phyloP scores from a whole-genome alignment of 2,329 filamentous ascomycete genomes.

The Macrophomina pseudophaseolina region DNA sequence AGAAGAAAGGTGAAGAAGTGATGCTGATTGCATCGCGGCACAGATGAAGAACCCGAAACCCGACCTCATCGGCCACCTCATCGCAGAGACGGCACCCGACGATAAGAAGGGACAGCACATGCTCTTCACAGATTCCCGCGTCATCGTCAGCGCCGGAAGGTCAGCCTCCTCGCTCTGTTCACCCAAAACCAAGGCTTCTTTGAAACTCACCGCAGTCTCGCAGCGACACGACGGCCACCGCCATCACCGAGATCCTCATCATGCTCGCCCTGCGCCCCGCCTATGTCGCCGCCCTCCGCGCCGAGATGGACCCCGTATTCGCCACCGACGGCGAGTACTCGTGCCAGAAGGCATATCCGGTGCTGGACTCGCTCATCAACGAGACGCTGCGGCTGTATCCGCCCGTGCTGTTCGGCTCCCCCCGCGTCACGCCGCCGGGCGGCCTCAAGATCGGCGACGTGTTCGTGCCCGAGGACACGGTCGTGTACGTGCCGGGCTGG shows the following conservation, averaged over 20 bases:
- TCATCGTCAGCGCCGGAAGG: constrained; percentile 17
- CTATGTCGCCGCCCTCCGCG: constrained; percentile 39
- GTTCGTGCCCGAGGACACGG: constrained; percentile 39
- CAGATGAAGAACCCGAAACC: constrained; percentile 29
- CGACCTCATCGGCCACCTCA: constrained; percentile 35
- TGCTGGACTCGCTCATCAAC: constrained; percentile 47
- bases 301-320: constrained; percentile 43
- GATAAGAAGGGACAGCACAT: not conserved
- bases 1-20: not conserved
- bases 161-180: not conserved
- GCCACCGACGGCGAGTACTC: constrained; percentile 33
- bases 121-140: constrained; percentile 16
- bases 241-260: constrained; percentile 49
- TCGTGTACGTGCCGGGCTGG: constrained; percentile 40
- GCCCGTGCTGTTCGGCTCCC: constrained; percentile 45
- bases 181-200: not conserved
- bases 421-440: constrained; percentile 43
- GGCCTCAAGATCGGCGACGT: constrained; percentile 45
- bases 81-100: constrained; percentile 25
- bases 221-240: constrained; percentile 52
- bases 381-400: constrained; percentile 49
- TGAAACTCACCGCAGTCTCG: not conserved
- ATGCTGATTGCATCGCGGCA: not conserved
- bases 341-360: constrained; percentile 35
- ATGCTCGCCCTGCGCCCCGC: constrained; percentile 50